phyloP scores from a whole-genome alignment of 805 yeast species.

The Teunomyces stri region DNA sequence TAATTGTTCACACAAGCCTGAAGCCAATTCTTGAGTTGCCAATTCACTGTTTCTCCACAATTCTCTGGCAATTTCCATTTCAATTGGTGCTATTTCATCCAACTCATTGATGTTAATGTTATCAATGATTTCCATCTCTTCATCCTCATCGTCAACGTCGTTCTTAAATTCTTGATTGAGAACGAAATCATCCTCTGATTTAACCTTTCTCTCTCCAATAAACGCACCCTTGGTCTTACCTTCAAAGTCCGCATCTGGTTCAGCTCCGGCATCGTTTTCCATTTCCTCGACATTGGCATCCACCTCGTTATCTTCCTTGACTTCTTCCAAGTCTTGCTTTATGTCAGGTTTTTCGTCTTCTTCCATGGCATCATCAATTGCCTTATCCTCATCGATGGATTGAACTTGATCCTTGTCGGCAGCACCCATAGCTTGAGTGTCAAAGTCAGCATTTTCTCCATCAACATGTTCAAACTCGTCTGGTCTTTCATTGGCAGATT shows the following conservation, averaged over 20 bases:
- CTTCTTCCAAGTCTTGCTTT: constrained; percentile 14
- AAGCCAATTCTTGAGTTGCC: constrained; percentile 83
- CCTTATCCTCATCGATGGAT: constrained; percentile 73
- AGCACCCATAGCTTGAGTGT: constrained; percentile 91
- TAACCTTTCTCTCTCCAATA: constrained; percentile 45
- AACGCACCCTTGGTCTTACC: constrained; percentile 51
- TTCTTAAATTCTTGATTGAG: constrained; percentile 20
- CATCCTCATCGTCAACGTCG: constrained; percentile 14
- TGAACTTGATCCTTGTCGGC: constrained; percentile 80
- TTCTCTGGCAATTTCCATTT: constrained; percentile 64
- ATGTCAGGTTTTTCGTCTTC: constrained; percentile 6
- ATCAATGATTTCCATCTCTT: constrained; percentile 9
- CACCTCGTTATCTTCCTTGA: constrained; percentile 19
- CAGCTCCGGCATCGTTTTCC: constrained; percentile 29
- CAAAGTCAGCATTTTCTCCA: constrained; percentile 72
- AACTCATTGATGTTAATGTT: constrained; percentile 8
- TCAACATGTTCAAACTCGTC: constrained; percentile 85
- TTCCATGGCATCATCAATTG: constrained; percentile 65
- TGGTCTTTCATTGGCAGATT: constrained; percentile 62
- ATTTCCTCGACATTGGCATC: constrained; percentile 25
- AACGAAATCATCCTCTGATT: constrained; percentile 26
- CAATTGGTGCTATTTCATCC: constrained; percentile 43
- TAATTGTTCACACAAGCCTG: constrained; percentile 87
- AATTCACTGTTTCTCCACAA: constrained; percentile 82
- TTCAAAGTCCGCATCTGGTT: constrained; percentile 44